phyloP scores from a whole-genome alignment of 2,329 filamentous ascomycete genomes.

The Rutstroemia sp. region DNA sequence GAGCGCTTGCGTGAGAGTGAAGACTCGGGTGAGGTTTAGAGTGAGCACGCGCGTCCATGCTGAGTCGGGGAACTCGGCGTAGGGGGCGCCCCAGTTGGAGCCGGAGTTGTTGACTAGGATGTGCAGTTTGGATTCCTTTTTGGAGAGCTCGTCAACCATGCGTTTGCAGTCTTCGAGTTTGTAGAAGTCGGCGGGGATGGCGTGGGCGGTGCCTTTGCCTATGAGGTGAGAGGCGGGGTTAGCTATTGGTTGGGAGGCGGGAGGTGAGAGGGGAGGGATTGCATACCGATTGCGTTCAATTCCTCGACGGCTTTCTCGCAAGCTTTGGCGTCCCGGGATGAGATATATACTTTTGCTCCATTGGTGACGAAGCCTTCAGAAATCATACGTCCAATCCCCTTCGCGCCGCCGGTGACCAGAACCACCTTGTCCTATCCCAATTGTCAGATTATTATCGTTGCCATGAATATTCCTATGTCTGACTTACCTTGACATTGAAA shows the following conservation, averaged over 20 bases:
- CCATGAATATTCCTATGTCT: not conserved
- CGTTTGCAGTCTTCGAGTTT: conserved; percentile 50
- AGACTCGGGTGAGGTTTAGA: conserved; percentile 55
- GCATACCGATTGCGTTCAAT: conserved; percentile 44
- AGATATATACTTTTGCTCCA: conserved; percentile 63
- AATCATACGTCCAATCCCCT: conserved; percentile 63
- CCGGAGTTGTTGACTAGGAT: conserved; percentile 61
- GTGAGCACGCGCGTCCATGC: conserved; percentile 53
- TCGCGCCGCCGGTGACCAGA: conserved; percentile 50
- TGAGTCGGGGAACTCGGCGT: conserved; percentile 50
- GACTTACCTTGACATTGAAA: conserved; percentile 51
- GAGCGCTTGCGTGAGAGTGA: conserved; percentile 56
- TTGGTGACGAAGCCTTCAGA: conserved; percentile 57
- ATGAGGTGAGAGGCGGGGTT: not conserved
- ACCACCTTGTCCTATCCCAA: conserved; percentile 42
- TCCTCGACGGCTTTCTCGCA: conserved; percentile 53
- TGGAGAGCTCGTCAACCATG: conserved; percentile 49
- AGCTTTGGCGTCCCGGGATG: conserved; percentile 53
- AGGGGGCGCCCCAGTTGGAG: conserved; percentile 54
- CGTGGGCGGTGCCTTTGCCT: conserved; percentile 47
- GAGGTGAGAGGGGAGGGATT: not conserved
- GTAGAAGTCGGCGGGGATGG: conserved; percentile 55
- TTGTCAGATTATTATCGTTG: not conserved
- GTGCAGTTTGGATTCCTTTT: conserved; percentile 46
- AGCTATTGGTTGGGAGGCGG: not conserved